Percentiles rank a stretch among this genome's conserved stretches.
These are phyloP conservation scores for Pseudopithomyces chartarum DNA, from an alignment of 2,329 filamentous ascomycete species.

Conservation along the genomic window DNA sequence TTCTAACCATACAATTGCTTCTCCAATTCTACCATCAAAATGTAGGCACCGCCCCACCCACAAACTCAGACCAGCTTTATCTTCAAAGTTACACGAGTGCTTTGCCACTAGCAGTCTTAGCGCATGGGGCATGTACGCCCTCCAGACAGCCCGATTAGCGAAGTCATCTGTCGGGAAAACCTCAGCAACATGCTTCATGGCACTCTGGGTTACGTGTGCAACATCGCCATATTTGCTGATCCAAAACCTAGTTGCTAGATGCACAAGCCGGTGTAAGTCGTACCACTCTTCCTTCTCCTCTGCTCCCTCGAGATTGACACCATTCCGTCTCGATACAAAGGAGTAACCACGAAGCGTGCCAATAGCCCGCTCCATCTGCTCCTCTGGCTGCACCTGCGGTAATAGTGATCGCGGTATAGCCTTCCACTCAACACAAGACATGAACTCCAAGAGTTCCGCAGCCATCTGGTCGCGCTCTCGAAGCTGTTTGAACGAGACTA, in stretches of 20 bases:
- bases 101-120: constrained; percentile 13
- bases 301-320: neutral
- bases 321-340: constrained; percentile 16
- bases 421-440: constrained; percentile 21
- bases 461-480: constrained; percentile 33
- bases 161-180: too few species aligned
- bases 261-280: constrained; percentile 19
- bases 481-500: constrained; percentile 50
- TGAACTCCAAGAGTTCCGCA: constrained; percentile 46
- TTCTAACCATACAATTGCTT: constrained; percentile 18
- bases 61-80: constrained; percentile 9
- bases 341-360: constrained; percentile 29
- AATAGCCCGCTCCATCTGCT: constrained; percentile 22
- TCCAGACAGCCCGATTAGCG: constrained; percentile 15
- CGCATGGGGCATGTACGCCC: constrained; percentile 17
- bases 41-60: constrained; percentile 14
- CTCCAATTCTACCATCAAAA: constrained; percentile 11
- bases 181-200: constrained; percentile 12
- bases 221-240: constrained; percentile 8
- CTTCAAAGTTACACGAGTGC: neutral
- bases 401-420: constrained; percentile 22
- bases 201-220: constrained; percentile 6
- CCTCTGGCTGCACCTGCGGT: constrained; percentile 12
- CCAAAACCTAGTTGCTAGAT: constrained; percentile 21
- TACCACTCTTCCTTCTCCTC: constrained; percentile 10